A percentile compares a stretch with the other conserved stretches of the same genome.
Conservation (phyloP, 768 basidiomycete genomes). For the Mycena amicta region DNA sequence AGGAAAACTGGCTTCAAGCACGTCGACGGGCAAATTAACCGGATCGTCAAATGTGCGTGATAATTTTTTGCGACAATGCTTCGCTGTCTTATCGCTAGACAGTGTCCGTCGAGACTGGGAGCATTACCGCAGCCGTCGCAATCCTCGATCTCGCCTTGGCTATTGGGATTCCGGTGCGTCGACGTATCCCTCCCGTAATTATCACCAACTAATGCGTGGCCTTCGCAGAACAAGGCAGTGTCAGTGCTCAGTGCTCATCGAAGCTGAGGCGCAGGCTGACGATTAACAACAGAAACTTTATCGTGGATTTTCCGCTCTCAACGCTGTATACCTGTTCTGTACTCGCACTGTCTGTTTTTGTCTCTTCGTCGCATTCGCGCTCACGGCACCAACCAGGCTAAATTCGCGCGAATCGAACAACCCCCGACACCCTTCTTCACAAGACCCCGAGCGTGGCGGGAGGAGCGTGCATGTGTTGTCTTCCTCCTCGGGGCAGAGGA, state of each 20-base stretch:
- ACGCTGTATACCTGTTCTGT: slow-evolving; percentile 1
- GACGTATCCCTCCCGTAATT: too few species aligned
- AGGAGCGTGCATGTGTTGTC: neutral
- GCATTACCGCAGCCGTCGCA: neutral
- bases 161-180: neutral
- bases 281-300: slow-evolving; percentile 1
- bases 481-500: neutral
- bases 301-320: slow-evolving; percentile 1
- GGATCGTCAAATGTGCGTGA: neutral
- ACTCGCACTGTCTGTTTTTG: neutral
- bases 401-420: neutral
- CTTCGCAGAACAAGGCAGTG: too few species aligned
- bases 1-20: neutral
- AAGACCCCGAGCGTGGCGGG: neutral
- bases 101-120: neutral
- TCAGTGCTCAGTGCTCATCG: too few species aligned
- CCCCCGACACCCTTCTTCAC: neutral
- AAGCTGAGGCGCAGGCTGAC: too few species aligned
- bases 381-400: neutral
- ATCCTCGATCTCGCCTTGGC: neutral
- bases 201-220: too few species aligned
- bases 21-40: neutral
- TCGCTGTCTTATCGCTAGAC: too few species aligned
- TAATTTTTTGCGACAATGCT: neutral
- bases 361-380: neutral